A percentile compares a stretch with the other conserved stretches of the same genome.
phyloP scores from a whole-genome alignment of 768 basidiomycete genomes.

The Fomitopsis pulvina region DNA sequence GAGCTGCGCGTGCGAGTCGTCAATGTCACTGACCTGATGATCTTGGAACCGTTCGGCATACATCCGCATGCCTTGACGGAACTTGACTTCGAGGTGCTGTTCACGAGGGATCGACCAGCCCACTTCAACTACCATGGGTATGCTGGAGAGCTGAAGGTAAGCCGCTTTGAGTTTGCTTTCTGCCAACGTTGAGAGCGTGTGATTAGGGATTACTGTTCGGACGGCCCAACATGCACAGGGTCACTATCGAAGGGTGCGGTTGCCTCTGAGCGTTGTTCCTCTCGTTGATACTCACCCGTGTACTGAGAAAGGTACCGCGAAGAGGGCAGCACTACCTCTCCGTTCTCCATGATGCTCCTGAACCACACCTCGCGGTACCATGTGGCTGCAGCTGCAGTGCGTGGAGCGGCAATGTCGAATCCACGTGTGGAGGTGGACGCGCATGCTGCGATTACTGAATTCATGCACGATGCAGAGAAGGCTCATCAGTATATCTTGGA shows the following conservation, averaged over 20 bases:
- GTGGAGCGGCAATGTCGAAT: slow-evolving; percentile 47
- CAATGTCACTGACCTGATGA: slow-evolving; percentile 87
- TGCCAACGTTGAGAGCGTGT: neutral
- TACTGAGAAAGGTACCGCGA: slow-evolving; percentile 41
- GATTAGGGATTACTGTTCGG: slow-evolving; percentile 46
- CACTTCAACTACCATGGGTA: slow-evolving; percentile 86
- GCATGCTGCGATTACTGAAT: slow-evolving; percentile 47
- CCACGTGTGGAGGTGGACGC: slow-evolving; percentile 47
- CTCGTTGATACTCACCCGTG: neutral
- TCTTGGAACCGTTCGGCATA: slow-evolving; percentile 57
- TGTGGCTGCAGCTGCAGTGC: slow-evolving; percentile 55
- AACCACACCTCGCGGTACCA: slow-evolving; percentile 65
- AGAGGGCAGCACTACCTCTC: slow-evolving; percentile 77
- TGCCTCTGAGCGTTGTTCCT: slow-evolving; percentile 3
- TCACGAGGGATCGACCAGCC: slow-evolving; percentile 62
- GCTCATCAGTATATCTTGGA: slow-evolving; percentile 55
- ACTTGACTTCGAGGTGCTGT: slow-evolving; percentile 59
- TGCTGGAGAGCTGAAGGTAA: slow-evolving; percentile 58
- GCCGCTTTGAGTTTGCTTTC: neutral
- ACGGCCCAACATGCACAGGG: slow-evolving; percentile 39
- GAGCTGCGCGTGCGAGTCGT: slow-evolving; percentile 78
- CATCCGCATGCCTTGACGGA: slow-evolving; percentile 72
- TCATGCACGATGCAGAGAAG: slow-evolving; percentile 56
- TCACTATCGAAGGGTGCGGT: slow-evolving; percentile 46
- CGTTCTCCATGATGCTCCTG: slow-evolving; percentile 81